Evolutionary conservation across 2,329 filamentous ascomycete genomes (phyloP), one percentile per base, ranked within the genome.

Genomic region (Phialemoniopsis sp.): DNA sequence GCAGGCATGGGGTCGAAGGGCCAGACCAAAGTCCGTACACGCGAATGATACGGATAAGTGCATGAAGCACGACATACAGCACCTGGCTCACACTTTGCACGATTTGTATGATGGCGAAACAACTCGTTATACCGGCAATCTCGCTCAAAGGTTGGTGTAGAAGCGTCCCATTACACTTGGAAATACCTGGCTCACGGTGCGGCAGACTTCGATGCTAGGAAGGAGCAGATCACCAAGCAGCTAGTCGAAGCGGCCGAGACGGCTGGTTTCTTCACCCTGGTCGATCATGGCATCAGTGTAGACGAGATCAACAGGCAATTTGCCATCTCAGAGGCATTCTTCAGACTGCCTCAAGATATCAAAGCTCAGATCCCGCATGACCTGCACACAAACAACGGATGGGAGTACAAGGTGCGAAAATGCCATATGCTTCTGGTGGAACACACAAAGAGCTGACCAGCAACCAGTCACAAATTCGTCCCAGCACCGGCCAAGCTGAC

Each of bases 211-310:
- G 59, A 67, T 21, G 46, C 52, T 8, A 66, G 72, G 31, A 65
- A 71, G 47, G 62, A 70, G 34, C 57, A 67, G 28, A 76, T 76
- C 44, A 72, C 69, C 1, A 38, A 51, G 3, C 53, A 76, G 41
- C 60, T 76, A 10, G 56, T 72, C 37, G 40, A 64, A 21, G 72
- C 72, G 2, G 69, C 72, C 1, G 70, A 75, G 43, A 70, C 68
- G 19, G 65, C 67, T 29, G 72, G 73, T 10, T 76, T 77, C 59
- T 77, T 78, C 54, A 69, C 64, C 29, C 44, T 76, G 3, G 54
- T 47, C 2, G 45, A 47, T 37, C 45, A 47, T 26, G 45, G 45
- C 12, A 47, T 47, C 18, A 36, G 37, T 16, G 18, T 44, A 18
- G 68, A 72, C 37, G 73, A 72, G 42, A 47, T 53, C 4, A 59